phyloP scores from a whole-genome alignment of 2,329 filamentous ascomycete species.

The Colletotrichum lupini region DNA sequence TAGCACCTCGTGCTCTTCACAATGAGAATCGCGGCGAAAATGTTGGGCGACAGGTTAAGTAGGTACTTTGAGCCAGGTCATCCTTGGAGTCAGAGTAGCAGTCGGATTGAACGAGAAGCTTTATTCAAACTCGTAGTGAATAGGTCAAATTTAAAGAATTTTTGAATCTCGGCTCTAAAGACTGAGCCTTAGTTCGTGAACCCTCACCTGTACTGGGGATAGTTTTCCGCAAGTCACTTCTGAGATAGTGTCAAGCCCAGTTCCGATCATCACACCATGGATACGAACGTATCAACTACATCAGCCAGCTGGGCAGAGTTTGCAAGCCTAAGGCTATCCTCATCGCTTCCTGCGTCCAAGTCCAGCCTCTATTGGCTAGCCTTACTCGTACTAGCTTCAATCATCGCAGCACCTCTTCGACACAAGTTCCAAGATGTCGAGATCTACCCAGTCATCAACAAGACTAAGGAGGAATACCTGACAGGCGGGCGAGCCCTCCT shows the following conservation, averaged over 20 bases:
- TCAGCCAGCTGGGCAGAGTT: background rate
- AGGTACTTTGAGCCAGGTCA: background rate
- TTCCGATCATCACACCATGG: background rate
- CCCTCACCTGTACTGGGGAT: background rate
- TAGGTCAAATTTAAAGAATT: no score
- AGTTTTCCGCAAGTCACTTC: background rate
- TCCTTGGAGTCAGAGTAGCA: background rate
- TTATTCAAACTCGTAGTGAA: no score
- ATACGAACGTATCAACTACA: background rate
- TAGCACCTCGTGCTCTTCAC: no score
- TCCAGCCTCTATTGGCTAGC: background rate
- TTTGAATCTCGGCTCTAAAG: no score
- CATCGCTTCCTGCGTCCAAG: background rate
- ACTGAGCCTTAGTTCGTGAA: no score
- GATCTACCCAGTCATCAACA: constrained; percentile 18
- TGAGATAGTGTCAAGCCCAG: background rate
- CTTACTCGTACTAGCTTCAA: background rate
- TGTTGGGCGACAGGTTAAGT: background rate
- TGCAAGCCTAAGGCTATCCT: background rate
- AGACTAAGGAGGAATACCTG: constrained; percentile 21
- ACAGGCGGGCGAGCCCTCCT: constrained; percentile 4
- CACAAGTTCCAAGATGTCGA: background rate
- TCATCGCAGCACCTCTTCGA: background rate
- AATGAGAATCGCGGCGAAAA: background rate
- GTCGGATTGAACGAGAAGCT: no score